Evolutionary conservation across 1,284 basidiomycete species (phyloP).

Genomic region (Phylloporus sp.): DNA sequence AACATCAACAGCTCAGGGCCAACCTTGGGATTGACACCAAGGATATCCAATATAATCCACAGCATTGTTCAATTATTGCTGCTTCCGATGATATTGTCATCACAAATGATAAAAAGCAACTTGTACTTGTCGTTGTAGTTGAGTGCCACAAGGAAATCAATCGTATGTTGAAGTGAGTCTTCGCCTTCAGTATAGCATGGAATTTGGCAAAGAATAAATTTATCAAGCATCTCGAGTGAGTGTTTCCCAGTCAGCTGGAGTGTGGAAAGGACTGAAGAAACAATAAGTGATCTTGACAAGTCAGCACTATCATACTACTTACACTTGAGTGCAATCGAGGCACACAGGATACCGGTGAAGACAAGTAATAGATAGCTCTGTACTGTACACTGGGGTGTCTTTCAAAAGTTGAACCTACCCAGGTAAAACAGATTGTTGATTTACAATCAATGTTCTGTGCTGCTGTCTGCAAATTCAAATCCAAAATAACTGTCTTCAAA

Average conservation of each 20-base stretch:
- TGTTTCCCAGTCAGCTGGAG: conserved; percentile 85
- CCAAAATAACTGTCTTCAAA: conserved; percentile 62
- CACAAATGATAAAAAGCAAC: conserved; percentile 93
- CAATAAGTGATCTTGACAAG: conserved; percentile 12
- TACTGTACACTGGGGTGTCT: conserved; percentile 80
- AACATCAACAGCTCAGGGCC: conserved; percentile 96
- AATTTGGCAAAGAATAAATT: conserved; percentile 95
- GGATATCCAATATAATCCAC: conserved; percentile 88
- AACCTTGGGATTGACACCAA: conserved; percentile 91
- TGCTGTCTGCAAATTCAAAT: conserved; percentile 52
- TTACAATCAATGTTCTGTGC: conserved; percentile 68
- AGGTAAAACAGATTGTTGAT: conserved; percentile 86
- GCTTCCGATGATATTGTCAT: conserved; percentile 95
- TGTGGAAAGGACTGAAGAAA: conserved; percentile 78
- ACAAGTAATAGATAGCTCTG: conserved; percentile 89
- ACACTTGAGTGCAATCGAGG: conserved; percentile 89
- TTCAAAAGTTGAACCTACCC: conserved; percentile 86
- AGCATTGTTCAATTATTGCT: conserved; percentile 97
- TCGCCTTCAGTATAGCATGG: conserved; percentile 99
- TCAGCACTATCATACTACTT: conserved; percentile 36
- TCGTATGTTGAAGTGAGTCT: conserved; percentile 90
- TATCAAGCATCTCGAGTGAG: conserved; percentile 91
- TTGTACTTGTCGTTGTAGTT: conserved; percentile 99
- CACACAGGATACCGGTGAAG: conserved; percentile 80
- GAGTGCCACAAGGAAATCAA: conserved; percentile 91